A percentile compares a stretch with the other conserved stretches of the same genome.
These are phyloP conservation scores for Geotrichum europaeum DNA, from an alignment of 1,139 yeast species.

Conservation along the genomic window DNA sequence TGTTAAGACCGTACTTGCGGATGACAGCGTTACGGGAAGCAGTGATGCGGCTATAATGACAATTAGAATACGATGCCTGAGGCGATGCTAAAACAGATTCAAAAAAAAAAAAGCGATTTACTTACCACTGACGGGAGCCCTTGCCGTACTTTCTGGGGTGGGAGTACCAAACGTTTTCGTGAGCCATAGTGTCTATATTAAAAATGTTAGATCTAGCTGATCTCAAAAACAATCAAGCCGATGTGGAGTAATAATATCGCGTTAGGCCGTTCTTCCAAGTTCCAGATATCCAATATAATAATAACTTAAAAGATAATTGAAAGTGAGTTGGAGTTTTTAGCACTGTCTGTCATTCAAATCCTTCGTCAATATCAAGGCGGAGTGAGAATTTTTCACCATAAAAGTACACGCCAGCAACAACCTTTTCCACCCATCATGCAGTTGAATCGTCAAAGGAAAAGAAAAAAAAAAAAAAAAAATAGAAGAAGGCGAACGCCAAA, in stretches of 20 bases:
- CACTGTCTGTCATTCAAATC: too few relatives aligned
- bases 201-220: not conserved
- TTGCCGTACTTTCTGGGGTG: conserved; percentile 99
- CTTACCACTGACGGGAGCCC: conserved; percentile 95
- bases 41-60: conserved; percentile 68
- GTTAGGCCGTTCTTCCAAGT: not conserved
- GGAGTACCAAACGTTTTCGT: conserved; percentile 99
- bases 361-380: not conserved
- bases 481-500: not conserved
- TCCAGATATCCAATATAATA: not conserved
- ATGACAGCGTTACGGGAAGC: conserved; percentile 98
- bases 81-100: not conserved
- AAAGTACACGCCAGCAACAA: not conserved
- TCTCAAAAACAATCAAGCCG: not conserved
- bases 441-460: not conserved
- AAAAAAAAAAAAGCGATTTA: conserved; percentile 5
- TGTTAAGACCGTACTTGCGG: conserved; percentile 99
- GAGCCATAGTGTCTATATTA: conserved; percentile 71
- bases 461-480: not conserved
- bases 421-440: not conserved
- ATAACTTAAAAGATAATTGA: not conserved
- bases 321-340: not conserved
- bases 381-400: not conserved
- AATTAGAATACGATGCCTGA: conserved; percentile 2
- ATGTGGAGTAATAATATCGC: not conserved